A percentile compares a stretch with the other conserved stretches of the same genome.
These are phyloP conservation scores for Torulaspora franciscae DNA, from an alignment of 805 yeast species.

Conservation along the genomic window DNA sequence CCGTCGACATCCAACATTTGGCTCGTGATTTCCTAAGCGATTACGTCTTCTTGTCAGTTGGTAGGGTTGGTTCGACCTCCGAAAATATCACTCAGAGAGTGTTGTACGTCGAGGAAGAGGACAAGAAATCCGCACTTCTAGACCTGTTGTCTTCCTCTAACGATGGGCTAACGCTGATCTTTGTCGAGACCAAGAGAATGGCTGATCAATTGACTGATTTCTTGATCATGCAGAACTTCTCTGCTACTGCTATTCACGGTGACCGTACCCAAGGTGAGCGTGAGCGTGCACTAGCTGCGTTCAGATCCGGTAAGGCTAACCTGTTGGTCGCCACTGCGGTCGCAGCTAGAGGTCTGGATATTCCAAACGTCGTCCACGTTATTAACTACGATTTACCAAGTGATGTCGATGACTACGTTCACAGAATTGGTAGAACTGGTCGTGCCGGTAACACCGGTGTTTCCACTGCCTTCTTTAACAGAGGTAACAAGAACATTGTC, in stretches of 20 bases:
- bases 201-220: constrained; percentile 94
- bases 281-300: constrained; percentile 93
- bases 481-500: constrained; percentile 84
- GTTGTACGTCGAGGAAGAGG: constrained; percentile 85
- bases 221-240: constrained; percentile 81
- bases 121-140: constrained; percentile 83
- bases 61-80: constrained; percentile 98
- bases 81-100: constrained; percentile 96
- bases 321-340: constrained; percentile 98
- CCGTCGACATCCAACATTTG: constrained; percentile 91
- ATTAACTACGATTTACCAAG: constrained; percentile 95
- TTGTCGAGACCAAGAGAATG: constrained; percentile 98
- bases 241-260: constrained; percentile 98
- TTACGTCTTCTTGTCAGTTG: constrained; percentile 93
- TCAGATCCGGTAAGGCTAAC: constrained; percentile 88
- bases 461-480: constrained; percentile 97
- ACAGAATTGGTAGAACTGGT: constrained; percentile 99
- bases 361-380: constrained; percentile 97
- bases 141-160: constrained; percentile 81
- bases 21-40: constrained; percentile 96
- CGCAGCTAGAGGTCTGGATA: constrained; percentile 99
- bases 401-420: constrained; percentile 97
- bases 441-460: constrained; percentile 99
- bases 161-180: constrained; percentile 82
- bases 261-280: constrained; percentile 97